phyloP scores from a whole-genome alignment of 2,329 filamentous ascomycete genomes.

The Penicillium italicum region DNA sequence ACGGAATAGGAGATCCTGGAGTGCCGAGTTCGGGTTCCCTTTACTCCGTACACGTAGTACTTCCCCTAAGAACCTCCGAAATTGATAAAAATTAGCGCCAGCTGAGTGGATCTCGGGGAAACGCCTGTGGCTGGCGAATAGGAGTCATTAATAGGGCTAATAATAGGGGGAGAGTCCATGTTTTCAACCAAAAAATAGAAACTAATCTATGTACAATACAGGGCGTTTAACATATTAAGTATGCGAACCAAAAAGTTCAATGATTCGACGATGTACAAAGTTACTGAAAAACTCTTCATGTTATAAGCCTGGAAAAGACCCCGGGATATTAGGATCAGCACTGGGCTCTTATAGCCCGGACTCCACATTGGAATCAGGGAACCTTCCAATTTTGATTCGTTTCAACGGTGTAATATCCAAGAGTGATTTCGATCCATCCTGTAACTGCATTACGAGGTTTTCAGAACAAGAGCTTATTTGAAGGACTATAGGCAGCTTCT shows the following conservation, averaged over 20 bases:
- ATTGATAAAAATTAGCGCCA: neutral
- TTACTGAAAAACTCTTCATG: neutral
- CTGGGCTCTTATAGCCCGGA: neutral
- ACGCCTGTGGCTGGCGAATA: neutral
- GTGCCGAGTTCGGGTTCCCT: neutral
- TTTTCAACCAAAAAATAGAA: neutral
- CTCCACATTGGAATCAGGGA: neutral
- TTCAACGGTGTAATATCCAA: constrained; percentile 1
- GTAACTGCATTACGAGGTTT: no score
- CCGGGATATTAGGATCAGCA: constrained; percentile 1
- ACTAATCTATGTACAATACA: neutral
- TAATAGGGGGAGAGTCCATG: neutral
- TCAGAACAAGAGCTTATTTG: no score
- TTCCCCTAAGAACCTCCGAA: neutral
- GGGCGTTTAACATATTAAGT: neutral
- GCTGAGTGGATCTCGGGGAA: neutral
- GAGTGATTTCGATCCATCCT: no score
- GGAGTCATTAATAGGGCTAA: neutral
- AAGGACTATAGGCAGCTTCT: no score
- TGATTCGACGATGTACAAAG: neutral
- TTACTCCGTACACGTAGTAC: neutral
- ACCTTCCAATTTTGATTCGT: neutral
- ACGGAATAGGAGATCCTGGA: neutral
- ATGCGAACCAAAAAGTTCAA: neutral
- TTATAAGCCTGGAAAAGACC: neutral